These are phyloP conservation scores for Chytriomyces hyalinus DNA, from an alignment of 192 early-diverging fungal species.

Conservation along the genomic window DNA sequence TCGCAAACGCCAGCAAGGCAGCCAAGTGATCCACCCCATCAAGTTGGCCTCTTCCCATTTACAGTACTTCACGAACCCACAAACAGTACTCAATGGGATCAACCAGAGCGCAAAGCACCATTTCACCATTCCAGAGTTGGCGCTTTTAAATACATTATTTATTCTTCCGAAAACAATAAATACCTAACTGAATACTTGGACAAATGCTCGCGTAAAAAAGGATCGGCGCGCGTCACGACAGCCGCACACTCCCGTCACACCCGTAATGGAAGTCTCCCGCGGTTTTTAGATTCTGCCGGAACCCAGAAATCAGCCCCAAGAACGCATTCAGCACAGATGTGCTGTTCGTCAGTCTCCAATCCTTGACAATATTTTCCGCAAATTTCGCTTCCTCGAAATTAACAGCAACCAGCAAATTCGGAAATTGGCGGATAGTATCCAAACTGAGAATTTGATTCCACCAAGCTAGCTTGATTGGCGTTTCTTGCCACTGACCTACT, in stretches of 20 bases:
- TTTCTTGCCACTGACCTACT: slow-evolving; percentile 2
- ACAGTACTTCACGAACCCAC: too few species aligned
- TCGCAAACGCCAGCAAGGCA: too few species aligned
- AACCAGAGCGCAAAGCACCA: too few species aligned
- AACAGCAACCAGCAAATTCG: slow-evolving; percentile 43
- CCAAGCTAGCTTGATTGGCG: slow-evolving; percentile 48
- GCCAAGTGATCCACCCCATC: too few species aligned
- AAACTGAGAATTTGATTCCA: slow-evolving; percentile 36
- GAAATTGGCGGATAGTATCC: slow-evolving; percentile 6
- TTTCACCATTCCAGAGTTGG: too few species aligned
- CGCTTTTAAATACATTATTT: too few species aligned
- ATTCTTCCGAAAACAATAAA: too few species aligned
- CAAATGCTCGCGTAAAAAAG: too few species aligned
- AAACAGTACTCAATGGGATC: too few species aligned
- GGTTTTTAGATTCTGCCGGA: not conserved
- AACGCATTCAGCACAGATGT: not conserved
- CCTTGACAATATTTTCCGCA: slow-evolving; percentile 7
- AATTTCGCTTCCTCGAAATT: slow-evolving; percentile 48
- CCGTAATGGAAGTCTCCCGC: not conserved
- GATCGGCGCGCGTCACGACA: too few species aligned
- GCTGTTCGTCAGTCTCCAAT: not conserved
- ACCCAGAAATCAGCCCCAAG: not conserved
- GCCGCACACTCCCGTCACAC: not conserved
- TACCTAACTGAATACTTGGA: too few species aligned
- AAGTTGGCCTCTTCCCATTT: too few species aligned